phyloP scores from a whole-genome alignment of 345 rosid species.

The Leavenworthia alabamica region DNA sequence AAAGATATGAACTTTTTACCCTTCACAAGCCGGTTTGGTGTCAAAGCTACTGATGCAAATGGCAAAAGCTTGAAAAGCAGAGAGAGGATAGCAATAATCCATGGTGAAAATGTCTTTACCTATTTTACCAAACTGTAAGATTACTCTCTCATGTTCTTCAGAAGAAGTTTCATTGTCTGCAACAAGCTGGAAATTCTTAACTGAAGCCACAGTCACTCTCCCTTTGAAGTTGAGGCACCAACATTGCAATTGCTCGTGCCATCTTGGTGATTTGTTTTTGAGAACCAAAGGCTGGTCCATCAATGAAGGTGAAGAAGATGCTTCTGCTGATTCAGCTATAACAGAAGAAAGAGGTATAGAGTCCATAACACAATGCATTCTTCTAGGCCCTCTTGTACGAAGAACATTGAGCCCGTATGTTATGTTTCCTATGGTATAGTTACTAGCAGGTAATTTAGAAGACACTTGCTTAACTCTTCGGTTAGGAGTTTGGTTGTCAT shows the following conservation, averaged over 20 bases:
- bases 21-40: slow-evolving; percentile 91
- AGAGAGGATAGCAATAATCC: slow-evolving; percentile 88
- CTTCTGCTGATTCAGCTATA: slow-evolving; percentile 46
- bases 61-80: slow-evolving; percentile 91
- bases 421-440: slow-evolving; percentile 51
- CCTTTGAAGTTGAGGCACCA: slow-evolving; percentile 97
- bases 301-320: too few relatives aligned
- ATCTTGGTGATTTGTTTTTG: slow-evolving; percentile 83
- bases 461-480: slow-evolving; percentile 65
- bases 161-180: slow-evolving; percentile 59
- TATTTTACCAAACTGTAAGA: slow-evolving; percentile 86
- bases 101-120: slow-evolving; percentile 92
- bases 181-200: slow-evolving; percentile 91
- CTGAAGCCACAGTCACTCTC: slow-evolving; percentile 96
- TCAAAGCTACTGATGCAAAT: slow-evolving; percentile 94
- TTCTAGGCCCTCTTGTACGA: slow-evolving; percentile 87
- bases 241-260: slow-evolving; percentile 96
- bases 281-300: slow-evolving; percentile 58
- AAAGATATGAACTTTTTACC: too few relatives aligned
- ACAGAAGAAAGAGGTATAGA: slow-evolving; percentile 73
- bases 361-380: slow-evolving; percentile 83
- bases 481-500: slow-evolving; percentile 51
- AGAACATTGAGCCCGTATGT: slow-evolving; percentile 87
- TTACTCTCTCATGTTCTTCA: slow-evolving; percentile 75
- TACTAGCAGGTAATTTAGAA: slow-evolving; percentile 49